These are phyloP conservation scores for Goffeauzyma gilvescens DNA, from an alignment of 768 basidiomycete species.

Conservation along the genomic window DNA sequence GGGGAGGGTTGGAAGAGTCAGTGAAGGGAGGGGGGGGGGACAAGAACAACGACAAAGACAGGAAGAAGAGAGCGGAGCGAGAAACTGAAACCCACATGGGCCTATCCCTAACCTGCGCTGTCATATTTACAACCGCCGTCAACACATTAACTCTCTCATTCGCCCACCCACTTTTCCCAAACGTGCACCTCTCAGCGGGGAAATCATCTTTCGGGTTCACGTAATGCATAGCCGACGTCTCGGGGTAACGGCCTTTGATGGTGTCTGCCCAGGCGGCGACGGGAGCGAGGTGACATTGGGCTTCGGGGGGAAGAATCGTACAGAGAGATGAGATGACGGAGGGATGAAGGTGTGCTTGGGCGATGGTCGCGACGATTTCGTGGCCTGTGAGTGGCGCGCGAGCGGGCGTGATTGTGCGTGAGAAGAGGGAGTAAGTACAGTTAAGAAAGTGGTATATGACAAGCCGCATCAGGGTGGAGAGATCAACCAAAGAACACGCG, in stretches of 20 bases:
- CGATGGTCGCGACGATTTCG: slow-evolving; percentile 82
- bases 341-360: slow-evolving; percentile 74
- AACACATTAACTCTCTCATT: slow-evolving; percentile 46
- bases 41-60: too few relatives aligned
- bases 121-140: slow-evolving; percentile 58
- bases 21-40: too few relatives aligned
- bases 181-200: slow-evolving; percentile 55
- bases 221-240: slow-evolving; percentile 30
- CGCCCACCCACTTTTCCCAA: slow-evolving; percentile 55
- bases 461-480: too few relatives aligned
- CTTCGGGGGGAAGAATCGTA: slow-evolving; percentile 43
- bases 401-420: neutral
- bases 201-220: slow-evolving; percentile 45
- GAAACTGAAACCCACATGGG: slow-evolving; percentile 15
- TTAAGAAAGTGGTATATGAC: neutral
- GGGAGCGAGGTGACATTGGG: slow-evolving; percentile 56
- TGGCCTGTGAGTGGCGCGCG: slow-evolving; percentile 46
- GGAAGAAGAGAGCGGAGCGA: too few relatives aligned
- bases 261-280: slow-evolving; percentile 79
- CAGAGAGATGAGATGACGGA: slow-evolving; percentile 48
- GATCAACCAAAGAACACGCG: too few relatives aligned
- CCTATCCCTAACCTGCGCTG: slow-evolving; percentile 40
- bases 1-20: too few relatives aligned
- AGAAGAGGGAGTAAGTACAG: neutral
- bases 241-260: slow-evolving; percentile 35